Conservation (phyloP, 768 basidiomycete genomes). For the Rhodotorula kratochvilovae region DNA sequence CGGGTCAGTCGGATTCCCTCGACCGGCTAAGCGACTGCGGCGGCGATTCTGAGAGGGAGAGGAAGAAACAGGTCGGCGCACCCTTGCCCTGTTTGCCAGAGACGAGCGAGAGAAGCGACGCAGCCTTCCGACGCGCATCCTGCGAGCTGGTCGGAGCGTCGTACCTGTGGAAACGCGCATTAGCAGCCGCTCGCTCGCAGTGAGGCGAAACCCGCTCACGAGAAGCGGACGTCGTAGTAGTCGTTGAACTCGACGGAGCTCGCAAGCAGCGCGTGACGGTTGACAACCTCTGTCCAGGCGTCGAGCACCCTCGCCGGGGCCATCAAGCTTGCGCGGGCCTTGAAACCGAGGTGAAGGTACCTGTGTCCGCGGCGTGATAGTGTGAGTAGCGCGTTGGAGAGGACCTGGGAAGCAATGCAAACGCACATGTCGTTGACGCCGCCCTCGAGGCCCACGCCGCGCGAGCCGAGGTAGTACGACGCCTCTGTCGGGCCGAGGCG, state of each 20-base stretch:
- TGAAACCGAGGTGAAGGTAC: slow-evolving; percentile 73
- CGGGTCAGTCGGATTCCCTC: not conserved
- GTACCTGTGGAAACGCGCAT: slow-evolving; percentile 49
- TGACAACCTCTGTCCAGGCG: slow-evolving; percentile 68
- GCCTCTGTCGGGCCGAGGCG: slow-evolving; percentile 68
- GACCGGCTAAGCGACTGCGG: too few relatives aligned
- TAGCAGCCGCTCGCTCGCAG: not conserved
- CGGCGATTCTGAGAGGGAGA: too few relatives aligned
- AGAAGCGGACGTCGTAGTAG: slow-evolving; percentile 59
- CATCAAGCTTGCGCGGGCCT: slow-evolving; percentile 53
- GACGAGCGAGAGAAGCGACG: slow-evolving; percentile 55
- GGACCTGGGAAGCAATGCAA: too few relatives aligned
- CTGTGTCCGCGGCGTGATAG: slow-evolving; percentile 48
- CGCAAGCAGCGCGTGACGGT: slow-evolving; percentile 68
- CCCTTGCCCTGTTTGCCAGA: slow-evolving; percentile 57
- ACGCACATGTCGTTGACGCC: slow-evolving; percentile 78
- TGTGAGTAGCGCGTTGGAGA: not conserved
- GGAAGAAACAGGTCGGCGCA: not conserved
- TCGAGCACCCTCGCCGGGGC: slow-evolving; percentile 53
- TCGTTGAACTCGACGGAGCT: slow-evolving; percentile 57
- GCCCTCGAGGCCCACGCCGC: slow-evolving; percentile 56
- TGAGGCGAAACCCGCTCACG: slow-evolving; percentile 52
- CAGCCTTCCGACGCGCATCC: slow-evolving; percentile 55
- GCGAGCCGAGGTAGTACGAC: slow-evolving; percentile 72
- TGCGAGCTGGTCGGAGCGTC: slow-evolving; percentile 51